Base-by-base conservation (phyloP, 352 stramenopile species). In the Phytophthora syringae region DNA sequence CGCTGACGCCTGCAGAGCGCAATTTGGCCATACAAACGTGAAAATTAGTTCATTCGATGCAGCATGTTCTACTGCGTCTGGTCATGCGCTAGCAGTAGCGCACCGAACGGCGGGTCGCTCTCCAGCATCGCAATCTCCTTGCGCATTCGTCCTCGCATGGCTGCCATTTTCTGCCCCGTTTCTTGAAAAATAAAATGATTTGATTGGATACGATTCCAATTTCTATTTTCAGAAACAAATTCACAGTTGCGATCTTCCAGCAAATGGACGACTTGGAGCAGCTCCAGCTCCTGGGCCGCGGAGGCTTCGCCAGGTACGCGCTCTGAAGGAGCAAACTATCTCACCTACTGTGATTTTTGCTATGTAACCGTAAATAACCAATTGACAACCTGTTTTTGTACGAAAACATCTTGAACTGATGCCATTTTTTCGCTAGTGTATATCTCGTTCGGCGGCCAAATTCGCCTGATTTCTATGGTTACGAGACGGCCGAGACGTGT, bases 101-200 rank as follows among this genome's bases (percentile, higher is more conserved):
- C 44, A 90, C 82, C 86, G 61, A 88, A 86, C 21, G 86, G 86
- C 39, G 86, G 86, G 30, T 94, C 84, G 11, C 72, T 83, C 70
- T 90, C 86, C 21, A 94, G 79, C 84, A 94, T 94, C 64, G 86
- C 80, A 52, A 94, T 82, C 66, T 94, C 86, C 68, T 90, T 90
- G 43, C 81, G 80, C 86, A 93, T 94, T 7, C 86, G 80, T 34
- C 82, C 79, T 25, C 81, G 80, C 86, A 94, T 94, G 13, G 85
- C 77, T 18, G 74, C 74, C 86, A 93, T 92, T 10, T 24, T 60
- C 7, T 16, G n/a, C 42, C 50, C n/a, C 39, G 13, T n/a, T 57
- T 57, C 36, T 44, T 27, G 15, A 57, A 7, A 61, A 52, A 30
- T 44, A 45, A 57, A 28, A 45, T 36, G 10, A 16, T 9, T 10